Conservation (phyloP, 2,329 filamentous ascomycete genomes). For the Paradendryphiella salina region DNA sequence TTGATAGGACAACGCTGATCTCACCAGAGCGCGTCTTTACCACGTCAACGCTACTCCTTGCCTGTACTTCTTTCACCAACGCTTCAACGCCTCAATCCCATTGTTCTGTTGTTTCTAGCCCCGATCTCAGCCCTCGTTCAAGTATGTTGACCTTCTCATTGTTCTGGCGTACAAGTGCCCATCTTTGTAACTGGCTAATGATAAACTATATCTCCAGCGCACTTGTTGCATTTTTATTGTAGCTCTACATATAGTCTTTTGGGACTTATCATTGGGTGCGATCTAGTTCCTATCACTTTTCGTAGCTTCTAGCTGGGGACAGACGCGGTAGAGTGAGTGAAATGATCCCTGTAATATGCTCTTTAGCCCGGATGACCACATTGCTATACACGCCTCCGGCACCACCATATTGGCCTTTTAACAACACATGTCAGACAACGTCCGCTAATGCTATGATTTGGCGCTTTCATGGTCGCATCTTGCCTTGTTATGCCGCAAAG, state of each 20-base stretch:
- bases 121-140: background rate
- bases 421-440: background rate
- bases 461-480: background rate
- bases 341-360: too few species aligned
- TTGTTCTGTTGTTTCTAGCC: background rate
- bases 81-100: background rate
- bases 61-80: slow-evolving; percentile 5
- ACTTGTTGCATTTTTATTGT: background rate
- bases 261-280: too few species aligned
- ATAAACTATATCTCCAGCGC: background rate
- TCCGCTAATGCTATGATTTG: too few species aligned
- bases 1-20: slow-evolving; percentile 10
- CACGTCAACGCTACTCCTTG: slow-evolving; percentile 14
- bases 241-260: too few species aligned
- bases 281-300: too few species aligned
- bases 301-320: too few species aligned
- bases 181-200: background rate
- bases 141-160: background rate
- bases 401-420: too few species aligned
- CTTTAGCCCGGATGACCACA: too few species aligned
- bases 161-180: background rate
- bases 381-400: too few species aligned
- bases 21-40: slow-evolving; percentile 8
- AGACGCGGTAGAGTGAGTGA: too few species aligned
- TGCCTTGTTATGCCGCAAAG: too few species aligned